Base-by-base conservation (phyloP, 345 rosid genomes). In the Citrus reticulata region DNA sequence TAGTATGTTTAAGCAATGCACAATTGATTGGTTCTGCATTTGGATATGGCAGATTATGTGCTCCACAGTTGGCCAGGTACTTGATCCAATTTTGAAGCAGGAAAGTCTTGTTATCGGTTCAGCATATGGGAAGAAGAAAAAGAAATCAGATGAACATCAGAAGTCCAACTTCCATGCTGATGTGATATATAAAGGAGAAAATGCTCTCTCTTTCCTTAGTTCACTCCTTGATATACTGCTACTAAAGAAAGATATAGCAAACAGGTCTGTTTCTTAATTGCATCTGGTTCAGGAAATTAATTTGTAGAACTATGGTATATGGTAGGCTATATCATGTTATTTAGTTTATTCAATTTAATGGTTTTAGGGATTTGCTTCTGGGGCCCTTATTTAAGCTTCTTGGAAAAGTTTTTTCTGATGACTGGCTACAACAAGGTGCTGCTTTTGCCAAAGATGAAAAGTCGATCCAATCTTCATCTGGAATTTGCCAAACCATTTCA, bases 381-480 rank as follows among this genome's bases (percentile, higher is more conserved):
- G 91, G 89, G 57, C 90, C 97, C 64, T 86, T 96, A 81, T 91
- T 94, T 83, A 88, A 87, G 86, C 90, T 96, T 85, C 91, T 96
- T 19, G 84, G 83, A 68, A 88, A 84, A 80, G 76, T 81, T 4
- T 86, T 87, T 82, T 89, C 87, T 0, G 74, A 86, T 75, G 92
- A 88, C 72, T 89, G 90, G 92, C 64, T 79, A 30, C 75, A 49
- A 30, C 72, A 49, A 35, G 73, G 65, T 70, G 68, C 64, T 77
- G 68, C 78, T 79, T 51, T 80, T 49, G 61, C 84, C 17, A 75
- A 67, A 22, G 88, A 88, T 72, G 87, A 84, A 71, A 78, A 79
- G 51, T 20, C 76, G 64, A 77, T 81, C 49, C 81, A 86, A 77
- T 72, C 88, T 87, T 86, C 90, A 62, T 78, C 84, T 77, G 90